Evolutionary conservation across 208 protist genomes (phyloP), one percentile per base, ranked within the genome.

Genomic region (Trypanosoma scelopori): DNA sequence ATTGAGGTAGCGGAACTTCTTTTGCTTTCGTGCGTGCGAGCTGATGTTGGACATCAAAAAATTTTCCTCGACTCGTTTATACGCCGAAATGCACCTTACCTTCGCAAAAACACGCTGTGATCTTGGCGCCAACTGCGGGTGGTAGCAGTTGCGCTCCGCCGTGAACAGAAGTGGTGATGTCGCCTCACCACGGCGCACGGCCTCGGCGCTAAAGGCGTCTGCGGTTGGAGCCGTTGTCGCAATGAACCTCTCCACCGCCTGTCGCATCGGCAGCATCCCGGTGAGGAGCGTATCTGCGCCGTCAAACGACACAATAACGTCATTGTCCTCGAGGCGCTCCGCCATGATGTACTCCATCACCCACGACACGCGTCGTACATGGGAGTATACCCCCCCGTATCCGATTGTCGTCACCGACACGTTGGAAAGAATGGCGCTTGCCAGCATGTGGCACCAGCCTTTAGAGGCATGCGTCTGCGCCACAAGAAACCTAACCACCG

Each of bases 401-500:
- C 49, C 58, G 43, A 73, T 41, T 35, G 49, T 67, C 23, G 20
- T 35, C 32, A 73, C 42, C 22, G 57, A 55, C 16, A 73, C 41
- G 52, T 66, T 66, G 7, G 49, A 53, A 5, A 73, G 32, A 46
- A 65, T 48, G 20, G 67, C 42, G 47, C 55, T 65, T 1, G 30
- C 27, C 35, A 73, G 15, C 67, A 73, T 65, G 27, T 42, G 13
- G 55, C 67, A 73, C 67, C 67, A 73, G 41, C 57, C 58, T 22
- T 3, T 23, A 25, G 47, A 57, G 9, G 32, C 5, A 9, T 39
- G 4, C 16, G 67, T 67, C 43, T 73, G 67, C 11, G 55, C 58
- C 9, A 65, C 60, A 20, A 73, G 6, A 51, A 63, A 70, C 5
- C 15, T 11, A 13, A 70, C 47, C 3, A 5, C 62, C 23, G 64